These are phyloP conservation scores for Neoboletus brunneissimus DNA, from an alignment of 768 basidiomycete genomes.

Conservation along the genomic window DNA sequence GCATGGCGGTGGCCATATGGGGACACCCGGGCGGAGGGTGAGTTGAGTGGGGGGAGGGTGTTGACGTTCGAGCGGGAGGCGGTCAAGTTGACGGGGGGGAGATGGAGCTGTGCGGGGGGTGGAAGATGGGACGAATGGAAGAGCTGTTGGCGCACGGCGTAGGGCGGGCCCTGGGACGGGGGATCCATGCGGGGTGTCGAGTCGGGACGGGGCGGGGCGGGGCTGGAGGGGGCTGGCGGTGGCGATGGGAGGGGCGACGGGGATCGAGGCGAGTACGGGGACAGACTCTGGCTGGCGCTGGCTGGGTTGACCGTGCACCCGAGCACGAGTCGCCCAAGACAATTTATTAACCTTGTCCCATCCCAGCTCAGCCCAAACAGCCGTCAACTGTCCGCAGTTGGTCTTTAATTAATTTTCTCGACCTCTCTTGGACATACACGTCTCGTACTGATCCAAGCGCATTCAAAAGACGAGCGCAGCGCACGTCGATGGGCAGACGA, in stretches of 20 bases:
- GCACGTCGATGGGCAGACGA: constrained; percentile 10
- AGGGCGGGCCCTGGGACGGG: constrained; percentile 31
- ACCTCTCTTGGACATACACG: background rate
- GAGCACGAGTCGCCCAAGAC: constrained; percentile 17
- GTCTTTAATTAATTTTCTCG: background rate
- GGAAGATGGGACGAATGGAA: constrained; percentile 45
- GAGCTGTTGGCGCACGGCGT: constrained; percentile 33
- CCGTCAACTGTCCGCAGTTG: constrained; percentile 18
- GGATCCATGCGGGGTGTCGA: constrained; percentile 24
- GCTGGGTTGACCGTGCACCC: constrained; percentile 5
- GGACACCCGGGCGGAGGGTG: constrained; percentile 26
- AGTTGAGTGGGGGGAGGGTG: constrained; percentile 42
- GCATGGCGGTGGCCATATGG: constrained; percentile 27
- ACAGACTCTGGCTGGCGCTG: constrained; percentile 1
- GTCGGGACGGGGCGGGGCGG: background rate
- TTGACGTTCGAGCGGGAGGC: constrained; percentile 36
- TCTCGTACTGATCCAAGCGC: background rate
- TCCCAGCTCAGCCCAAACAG: constrained; percentile 26
- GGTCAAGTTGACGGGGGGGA: constrained; percentile 34
- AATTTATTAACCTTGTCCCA: constrained; percentile 26
- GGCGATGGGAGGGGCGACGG: background rate
- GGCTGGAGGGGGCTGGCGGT: constrained; percentile 11
- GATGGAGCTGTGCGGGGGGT: constrained; percentile 42
- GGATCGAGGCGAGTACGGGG: background rate
- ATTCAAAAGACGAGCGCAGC: background rate